Evolutionary conservation across 202 grass and related monocot genomes (phyloP).

Genomic region (Panicum hallii): DNA sequence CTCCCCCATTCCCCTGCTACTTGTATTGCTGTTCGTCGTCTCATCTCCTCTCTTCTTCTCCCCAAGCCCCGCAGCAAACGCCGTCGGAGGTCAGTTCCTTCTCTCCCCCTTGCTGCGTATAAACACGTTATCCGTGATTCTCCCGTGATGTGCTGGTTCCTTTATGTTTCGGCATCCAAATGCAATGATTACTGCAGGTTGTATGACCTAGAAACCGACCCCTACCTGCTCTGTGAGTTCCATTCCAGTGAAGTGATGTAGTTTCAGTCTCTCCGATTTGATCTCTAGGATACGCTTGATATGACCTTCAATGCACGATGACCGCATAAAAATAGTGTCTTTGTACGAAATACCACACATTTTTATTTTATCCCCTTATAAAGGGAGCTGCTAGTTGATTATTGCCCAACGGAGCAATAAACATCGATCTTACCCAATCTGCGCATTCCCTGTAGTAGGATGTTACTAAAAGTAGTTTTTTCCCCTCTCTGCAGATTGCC

Average conservation of each 20-base stretch:
- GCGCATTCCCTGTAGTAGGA: background rate
- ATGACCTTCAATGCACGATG: background rate
- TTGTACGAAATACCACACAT: background rate
- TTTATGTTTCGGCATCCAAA: background rate
- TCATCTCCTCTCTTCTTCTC: conserved; percentile 53
- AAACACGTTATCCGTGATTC: conserved; percentile 5
- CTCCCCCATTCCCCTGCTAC: conserved; percentile 4
- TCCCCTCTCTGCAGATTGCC: conserved; percentile 58
- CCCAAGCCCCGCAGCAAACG: conserved; percentile 47
- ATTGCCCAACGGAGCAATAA: conserved; percentile 6
- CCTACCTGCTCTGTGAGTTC: background rate
- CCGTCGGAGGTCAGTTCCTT: conserved; percentile 66
- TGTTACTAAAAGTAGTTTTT: background rate
- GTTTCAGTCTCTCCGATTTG: conserved; percentile 6
- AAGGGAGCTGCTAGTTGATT: background rate
- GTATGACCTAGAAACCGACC: background rate
- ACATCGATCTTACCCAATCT: conserved; percentile 14
- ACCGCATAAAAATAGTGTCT: background rate
- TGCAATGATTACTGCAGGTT: background rate
- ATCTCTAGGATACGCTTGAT: background rate
- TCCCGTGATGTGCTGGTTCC: background rate
- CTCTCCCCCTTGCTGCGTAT: background rate
- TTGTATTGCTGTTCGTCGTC: conserved; percentile 34
- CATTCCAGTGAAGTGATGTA: background rate
- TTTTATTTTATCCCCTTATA: background rate